Evolutionary conservation across 2,329 filamentous ascomycete species (phyloP).

Genomic region (Neurospora sp.): DNA sequence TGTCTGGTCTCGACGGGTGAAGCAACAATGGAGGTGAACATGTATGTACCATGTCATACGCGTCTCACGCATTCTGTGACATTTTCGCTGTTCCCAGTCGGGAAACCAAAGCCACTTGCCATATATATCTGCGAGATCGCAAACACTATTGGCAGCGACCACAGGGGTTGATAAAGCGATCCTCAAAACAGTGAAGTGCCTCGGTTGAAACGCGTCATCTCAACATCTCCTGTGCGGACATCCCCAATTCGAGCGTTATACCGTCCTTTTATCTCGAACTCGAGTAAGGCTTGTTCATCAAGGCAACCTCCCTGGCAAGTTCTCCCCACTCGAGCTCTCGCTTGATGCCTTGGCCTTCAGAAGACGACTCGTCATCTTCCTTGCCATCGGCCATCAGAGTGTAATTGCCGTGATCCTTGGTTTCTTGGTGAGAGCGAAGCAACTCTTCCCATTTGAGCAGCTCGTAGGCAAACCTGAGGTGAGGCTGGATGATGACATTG

Average conservation of each 20-base stretch:
- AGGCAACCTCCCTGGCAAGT: conserved; percentile 78
- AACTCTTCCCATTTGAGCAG: conserved; percentile 91
- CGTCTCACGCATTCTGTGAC: not conserved
- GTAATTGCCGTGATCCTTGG: not conserved
- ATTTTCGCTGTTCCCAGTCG: not conserved
- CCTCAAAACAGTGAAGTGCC: not conserved
- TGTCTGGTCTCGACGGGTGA: not conserved
- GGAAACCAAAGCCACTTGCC: not conserved
- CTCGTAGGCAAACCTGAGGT: conserved; percentile 90
- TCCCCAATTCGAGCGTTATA: not conserved
- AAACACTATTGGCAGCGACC: not conserved
- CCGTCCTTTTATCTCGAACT: conserved; percentile 32
- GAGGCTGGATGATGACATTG: conserved; percentile 97
- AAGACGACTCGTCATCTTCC: conserved; percentile 25
- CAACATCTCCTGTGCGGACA: not conserved
- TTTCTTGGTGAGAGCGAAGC: conserved; percentile 38
- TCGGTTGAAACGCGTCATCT: not conserved
- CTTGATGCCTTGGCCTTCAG: conserved; percentile 32
- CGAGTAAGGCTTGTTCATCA: conserved; percentile 93
- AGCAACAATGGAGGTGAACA: not conserved
- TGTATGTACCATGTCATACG: not conserved
- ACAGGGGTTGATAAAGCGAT: not conserved
- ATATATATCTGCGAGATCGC: not conserved
- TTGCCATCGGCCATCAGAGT: conserved; percentile 25
- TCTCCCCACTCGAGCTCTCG: conserved; percentile 88